phyloP scores from a whole-genome alignment of 306 rosid genomes.

The Calophaca sinica region DNA sequence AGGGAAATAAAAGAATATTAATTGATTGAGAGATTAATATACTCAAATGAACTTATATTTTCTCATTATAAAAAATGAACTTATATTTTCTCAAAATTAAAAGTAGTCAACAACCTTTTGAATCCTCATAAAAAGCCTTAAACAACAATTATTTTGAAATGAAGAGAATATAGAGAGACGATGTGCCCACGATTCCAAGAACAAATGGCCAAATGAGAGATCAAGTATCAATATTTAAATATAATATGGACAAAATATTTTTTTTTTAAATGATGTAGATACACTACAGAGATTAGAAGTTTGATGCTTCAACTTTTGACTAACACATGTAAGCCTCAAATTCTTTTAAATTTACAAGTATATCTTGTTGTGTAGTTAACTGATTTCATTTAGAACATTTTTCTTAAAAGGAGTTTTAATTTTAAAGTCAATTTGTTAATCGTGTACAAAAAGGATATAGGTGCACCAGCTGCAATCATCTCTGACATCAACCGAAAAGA shows the following conservation, averaged over 20 bases:
- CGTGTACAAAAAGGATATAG: neutral
- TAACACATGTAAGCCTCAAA: neutral
- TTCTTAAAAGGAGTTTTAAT: neutral
- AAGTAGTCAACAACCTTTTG: neutral
- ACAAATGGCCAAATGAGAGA: neutral
- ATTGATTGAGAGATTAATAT: too few species aligned
- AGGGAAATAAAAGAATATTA: too few species aligned
- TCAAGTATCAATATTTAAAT: slow-evolving; percentile 7
- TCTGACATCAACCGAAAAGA: neutral
- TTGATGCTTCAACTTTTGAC: slow-evolving; percentile 17
- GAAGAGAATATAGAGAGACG: neutral
- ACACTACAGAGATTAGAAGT: neutral
- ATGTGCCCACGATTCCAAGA: neutral
- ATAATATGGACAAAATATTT: neutral
- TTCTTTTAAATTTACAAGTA: neutral
- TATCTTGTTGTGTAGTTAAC: neutral
- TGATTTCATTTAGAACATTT: neutral
- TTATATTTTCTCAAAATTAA: neutral
- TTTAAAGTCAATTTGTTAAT: neutral
- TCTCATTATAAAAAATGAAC: too few species aligned
- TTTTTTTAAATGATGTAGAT: neutral
- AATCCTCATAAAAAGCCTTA: neutral
- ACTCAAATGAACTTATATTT: too few species aligned
- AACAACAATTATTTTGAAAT: slow-evolving; percentile 6
- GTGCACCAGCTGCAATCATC: slow-evolving; percentile 18